Evolutionary conservation across 2,329 filamentous ascomycete genomes (phyloP).

Genomic region (Metarhizium album): DNA sequence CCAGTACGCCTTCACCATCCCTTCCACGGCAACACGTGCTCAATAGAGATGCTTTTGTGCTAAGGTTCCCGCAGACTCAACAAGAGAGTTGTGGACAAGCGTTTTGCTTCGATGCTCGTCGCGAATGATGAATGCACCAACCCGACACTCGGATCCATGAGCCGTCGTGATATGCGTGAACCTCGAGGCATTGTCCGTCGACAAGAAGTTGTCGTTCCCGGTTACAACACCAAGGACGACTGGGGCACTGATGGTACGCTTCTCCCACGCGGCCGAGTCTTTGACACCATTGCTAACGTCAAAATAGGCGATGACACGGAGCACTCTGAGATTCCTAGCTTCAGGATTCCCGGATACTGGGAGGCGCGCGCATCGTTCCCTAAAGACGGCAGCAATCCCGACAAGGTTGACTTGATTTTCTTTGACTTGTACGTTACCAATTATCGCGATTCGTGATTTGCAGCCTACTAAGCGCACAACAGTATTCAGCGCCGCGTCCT

Average conservation of each 20-base stretch:
- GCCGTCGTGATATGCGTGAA: slow-evolving; percentile 13
- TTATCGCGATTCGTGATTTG: not conserved
- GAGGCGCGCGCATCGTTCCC: slow-evolving; percentile 39
- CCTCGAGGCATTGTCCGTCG: slow-evolving; percentile 32
- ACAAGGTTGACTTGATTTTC: slow-evolving; percentile 42
- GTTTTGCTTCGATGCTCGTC: slow-evolving; percentile 25
- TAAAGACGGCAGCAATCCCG: slow-evolving; percentile 26
- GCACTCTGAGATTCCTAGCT: slow-evolving; percentile 36
- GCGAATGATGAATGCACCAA: slow-evolving; percentile 36
- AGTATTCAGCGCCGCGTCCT: slow-evolving; percentile 29
- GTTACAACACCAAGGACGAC: slow-evolving; percentile 45
- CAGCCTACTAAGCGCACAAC: not conserved
- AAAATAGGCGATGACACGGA: slow-evolving; percentile 40
- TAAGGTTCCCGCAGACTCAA: slow-evolving; percentile 28
- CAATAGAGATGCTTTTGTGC: not conserved
- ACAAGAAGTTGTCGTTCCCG: slow-evolving; percentile 35
- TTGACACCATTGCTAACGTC: not conserved
- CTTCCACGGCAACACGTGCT: not conserved
- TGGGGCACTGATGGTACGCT: slow-evolving; percentile 35
- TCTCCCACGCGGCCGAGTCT: not conserved
- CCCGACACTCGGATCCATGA: slow-evolving; percentile 23
- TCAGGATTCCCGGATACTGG: slow-evolving; percentile 37
- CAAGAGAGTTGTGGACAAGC: slow-evolving; percentile 23
- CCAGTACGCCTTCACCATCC: slow-evolving; percentile 10
- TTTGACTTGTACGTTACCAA: slow-evolving; percentile 34